A percentile compares a stretch with the other conserved stretches of the same genome.
phyloP scores from a whole-genome alignment of 177 flowering plant genomes.

The Telopea speciosissima region DNA sequence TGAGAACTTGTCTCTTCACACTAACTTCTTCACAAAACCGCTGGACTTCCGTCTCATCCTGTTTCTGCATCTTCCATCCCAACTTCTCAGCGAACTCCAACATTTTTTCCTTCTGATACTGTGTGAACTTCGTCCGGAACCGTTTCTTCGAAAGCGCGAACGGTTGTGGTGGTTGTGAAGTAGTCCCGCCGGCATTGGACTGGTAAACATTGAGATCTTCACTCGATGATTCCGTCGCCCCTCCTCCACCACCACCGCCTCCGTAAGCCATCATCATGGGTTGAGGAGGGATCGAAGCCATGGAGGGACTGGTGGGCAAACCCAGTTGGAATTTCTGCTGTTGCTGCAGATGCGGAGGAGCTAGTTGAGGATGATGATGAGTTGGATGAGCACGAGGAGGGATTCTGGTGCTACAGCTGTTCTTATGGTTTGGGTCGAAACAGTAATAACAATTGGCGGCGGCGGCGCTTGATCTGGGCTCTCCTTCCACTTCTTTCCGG shows the following conservation, averaged over 20 bases:
- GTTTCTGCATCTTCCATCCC: conserved; percentile 17
- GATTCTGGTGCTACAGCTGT: conserved; percentile 3
- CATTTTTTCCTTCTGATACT: conserved; percentile 24
- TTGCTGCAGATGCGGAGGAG: conserved; percentile 10
- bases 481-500: conserved; percentile 33
- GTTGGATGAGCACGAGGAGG: conserved; percentile 14
- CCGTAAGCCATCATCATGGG: conserved; percentile 34
- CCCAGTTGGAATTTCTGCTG: conserved; percentile 19
- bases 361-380: conserved; percentile 10
- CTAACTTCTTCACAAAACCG: conserved; percentile 4
- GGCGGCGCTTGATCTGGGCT: conserved; percentile 14
- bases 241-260: conserved; percentile 13
- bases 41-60: not conserved
- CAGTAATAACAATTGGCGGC: conserved; percentile 6
- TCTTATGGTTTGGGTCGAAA: conserved; percentile 15
- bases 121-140: conserved; percentile 21
- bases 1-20: not conserved
- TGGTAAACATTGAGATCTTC: conserved; percentile 33
- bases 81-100: conserved; percentile 21
- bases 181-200: conserved; percentile 13
- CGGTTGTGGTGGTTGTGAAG: not conserved
- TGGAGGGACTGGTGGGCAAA: conserved; percentile 8
- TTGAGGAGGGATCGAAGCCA: conserved; percentile 16
- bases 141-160: conserved; percentile 11
- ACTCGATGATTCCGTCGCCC: conserved; percentile 33